Evolutionary conservation across 768 basidiomycete genomes (phyloP).

Genomic region (Podaxis carcinomalis): DNA sequence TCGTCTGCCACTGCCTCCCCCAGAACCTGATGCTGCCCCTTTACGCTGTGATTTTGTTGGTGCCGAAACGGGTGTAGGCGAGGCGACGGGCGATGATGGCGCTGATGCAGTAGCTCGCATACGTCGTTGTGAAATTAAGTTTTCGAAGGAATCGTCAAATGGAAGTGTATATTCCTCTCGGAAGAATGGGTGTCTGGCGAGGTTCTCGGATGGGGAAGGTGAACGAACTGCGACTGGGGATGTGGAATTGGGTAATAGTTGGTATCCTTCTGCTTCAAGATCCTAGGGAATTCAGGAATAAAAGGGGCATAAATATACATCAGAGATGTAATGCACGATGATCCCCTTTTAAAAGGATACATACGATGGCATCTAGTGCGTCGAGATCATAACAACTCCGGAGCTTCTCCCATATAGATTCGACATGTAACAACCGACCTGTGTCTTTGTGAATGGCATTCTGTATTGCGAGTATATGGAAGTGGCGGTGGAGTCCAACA

Average conservation of each 20-base stretch:
- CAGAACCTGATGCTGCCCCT: constrained; percentile 16
- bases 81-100: constrained; percentile 53
- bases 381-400: constrained; percentile 70
- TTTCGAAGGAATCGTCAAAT: constrained; percentile 54
- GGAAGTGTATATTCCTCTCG: constrained; percentile 65
- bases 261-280: constrained; percentile 33
- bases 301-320: background rate
- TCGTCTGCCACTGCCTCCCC: constrained; percentile 29
- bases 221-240: constrained; percentile 53
- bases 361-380: constrained; percentile 64
- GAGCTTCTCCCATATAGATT: constrained; percentile 75
- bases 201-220: constrained; percentile 67
- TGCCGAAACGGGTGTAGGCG: constrained; percentile 23
- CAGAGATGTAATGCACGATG: background rate
- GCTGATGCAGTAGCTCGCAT: constrained; percentile 60
- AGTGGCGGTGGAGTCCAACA: constrained; percentile 78
- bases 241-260: constrained; percentile 20
- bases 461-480: constrained; percentile 74
- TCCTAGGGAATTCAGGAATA: constrained; percentile 26
- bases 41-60: constrained; percentile 22
- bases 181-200: constrained; percentile 68
- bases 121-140: constrained; percentile 58
- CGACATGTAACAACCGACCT: constrained; percentile 50
- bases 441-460: constrained; percentile 71
- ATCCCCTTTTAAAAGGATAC: constrained; percentile 21